phyloP scores from a whole-genome alignment of 2,329 filamentous ascomycete genomes.

The Arthroderma uncinatum region DNA sequence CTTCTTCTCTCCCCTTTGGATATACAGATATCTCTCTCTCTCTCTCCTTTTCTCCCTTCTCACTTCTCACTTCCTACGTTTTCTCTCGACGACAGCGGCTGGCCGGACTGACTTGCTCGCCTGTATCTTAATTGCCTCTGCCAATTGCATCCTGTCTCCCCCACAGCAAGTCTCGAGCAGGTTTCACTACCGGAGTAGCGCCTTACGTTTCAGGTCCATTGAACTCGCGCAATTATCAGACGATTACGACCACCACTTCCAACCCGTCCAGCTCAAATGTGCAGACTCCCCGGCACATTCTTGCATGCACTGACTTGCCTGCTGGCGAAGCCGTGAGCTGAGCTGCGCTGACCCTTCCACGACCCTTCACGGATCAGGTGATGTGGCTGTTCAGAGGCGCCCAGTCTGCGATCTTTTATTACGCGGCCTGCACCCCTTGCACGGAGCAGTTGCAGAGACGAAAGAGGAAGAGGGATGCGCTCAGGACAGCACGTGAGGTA shows the following conservation, averaged over 20 bases:
- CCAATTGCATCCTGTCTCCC: neutral
- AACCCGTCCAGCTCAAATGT: neutral
- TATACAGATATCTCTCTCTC: neutral
- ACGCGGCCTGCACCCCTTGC: conserved; percentile 47
- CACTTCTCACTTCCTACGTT: neutral
- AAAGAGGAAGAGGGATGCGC: conserved; percentile 59
- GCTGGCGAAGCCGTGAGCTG: conserved; percentile 2
- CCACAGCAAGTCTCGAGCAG: neutral
- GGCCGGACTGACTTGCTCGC: conserved; percentile 2
- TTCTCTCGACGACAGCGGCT: neutral
- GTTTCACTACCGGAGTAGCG: neutral
- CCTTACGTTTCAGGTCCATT: neutral
- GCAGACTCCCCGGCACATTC: neutral
- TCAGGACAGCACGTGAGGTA: conserved; percentile 53
- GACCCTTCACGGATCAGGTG: conserved; percentile 2
- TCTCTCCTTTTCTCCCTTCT: neutral
- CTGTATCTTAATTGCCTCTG: neutral
- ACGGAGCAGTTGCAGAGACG: conserved; percentile 57
- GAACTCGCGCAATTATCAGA: neutral
- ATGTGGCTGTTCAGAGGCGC: conserved; percentile 41
- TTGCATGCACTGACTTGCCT: neutral
- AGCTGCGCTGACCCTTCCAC: neutral
- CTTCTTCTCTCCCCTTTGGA: neutral
- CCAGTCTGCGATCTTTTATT: conserved; percentile 42
- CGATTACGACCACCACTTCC: neutral